Evolutionary conservation across 768 basidiomycete genomes (phyloP).

Genomic region (Cystobasidiopsis lactophilus): DNA sequence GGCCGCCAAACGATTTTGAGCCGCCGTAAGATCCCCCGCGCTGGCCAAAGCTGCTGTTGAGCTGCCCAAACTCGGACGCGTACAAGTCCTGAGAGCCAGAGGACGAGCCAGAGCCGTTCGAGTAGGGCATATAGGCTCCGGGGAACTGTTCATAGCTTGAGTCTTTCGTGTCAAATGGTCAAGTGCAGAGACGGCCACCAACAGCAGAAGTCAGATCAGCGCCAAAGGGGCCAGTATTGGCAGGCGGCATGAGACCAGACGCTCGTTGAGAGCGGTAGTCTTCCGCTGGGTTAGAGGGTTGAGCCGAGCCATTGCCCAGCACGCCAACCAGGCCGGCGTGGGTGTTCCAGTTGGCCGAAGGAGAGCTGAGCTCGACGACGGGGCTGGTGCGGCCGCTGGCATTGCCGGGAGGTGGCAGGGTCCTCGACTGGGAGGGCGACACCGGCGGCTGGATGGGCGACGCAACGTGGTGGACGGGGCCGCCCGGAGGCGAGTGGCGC

Average conservation of each 20-base stretch:
- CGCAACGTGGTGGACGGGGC: slow-evolving; percentile 9
- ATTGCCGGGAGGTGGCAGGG: background rate
- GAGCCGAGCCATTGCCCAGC: background rate
- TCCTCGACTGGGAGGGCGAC: no score
- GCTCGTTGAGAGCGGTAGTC: no score
- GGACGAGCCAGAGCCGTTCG: no score
- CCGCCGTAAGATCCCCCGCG: background rate
- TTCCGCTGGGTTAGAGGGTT: slow-evolving; percentile 7
- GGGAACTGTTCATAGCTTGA: slow-evolving; percentile 13
- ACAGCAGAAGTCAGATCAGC: no score
- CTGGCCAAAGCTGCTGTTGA: slow-evolving; percentile 4
- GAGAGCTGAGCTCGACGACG: slow-evolving; percentile 3
- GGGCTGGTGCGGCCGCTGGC: slow-evolving; percentile 3
- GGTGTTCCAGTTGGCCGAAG: slow-evolving; percentile 9
- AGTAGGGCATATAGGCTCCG: background rate
- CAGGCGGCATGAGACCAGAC: no score
- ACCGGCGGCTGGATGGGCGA: no score
- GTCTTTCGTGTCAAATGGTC: no score
- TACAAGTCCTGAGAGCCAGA: background rate
- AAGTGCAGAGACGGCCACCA: no score
- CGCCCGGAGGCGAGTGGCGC: background rate
- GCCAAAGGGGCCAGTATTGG: no score
- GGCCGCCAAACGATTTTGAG: no score
- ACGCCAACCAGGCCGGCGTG: background rate
- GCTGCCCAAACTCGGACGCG: slow-evolving; percentile 6